Evolutionary conservation across 225 moss, liverwort and hornwort species (phyloP).

Genomic region (Antitrichia curtipendula): DNA sequence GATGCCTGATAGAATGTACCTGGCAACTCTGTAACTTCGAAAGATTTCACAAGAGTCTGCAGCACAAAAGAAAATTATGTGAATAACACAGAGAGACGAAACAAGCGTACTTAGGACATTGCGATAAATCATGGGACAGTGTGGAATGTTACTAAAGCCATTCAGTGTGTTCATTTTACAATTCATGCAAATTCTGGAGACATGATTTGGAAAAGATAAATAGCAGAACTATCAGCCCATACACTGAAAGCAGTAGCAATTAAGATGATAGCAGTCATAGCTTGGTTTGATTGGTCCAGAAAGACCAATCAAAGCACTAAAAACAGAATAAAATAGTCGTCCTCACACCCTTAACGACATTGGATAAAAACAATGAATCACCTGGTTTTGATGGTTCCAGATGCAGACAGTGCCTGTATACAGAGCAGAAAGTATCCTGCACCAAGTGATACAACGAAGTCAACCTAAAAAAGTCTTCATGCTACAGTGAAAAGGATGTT

Average conservation of each 20-base stretch:
- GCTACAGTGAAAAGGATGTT: neutral
- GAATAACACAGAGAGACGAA: neutral
- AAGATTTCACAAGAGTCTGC: slow-evolving; percentile 76
- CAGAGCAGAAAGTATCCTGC: slow-evolving; percentile 73
- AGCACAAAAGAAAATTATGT: neutral
- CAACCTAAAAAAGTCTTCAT: neutral
- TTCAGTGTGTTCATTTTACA: neutral
- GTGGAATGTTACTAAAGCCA: neutral
- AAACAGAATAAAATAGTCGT: neutral
- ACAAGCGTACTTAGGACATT: neutral
- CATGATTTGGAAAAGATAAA: neutral
- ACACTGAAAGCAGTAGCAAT: neutral
- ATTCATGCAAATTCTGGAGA: neutral
- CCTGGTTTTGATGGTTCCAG: slow-evolving; percentile 87
- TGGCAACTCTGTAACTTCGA: slow-evolving; percentile 89
- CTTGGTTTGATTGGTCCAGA: neutral
- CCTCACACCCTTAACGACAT: neutral
- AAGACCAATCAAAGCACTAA: neutral
- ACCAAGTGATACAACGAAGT: neutral
- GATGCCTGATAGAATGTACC: slow-evolving; percentile 14
- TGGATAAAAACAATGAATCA: neutral
- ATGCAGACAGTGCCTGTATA: slow-evolving; percentile 87
- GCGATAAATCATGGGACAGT: neutral
- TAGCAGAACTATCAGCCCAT: neutral
- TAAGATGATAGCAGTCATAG: neutral